A percentile compares a stretch with the other conserved stretches of the same genome.
These are phyloP conservation scores for Rehmannia glutinosa DNA, from an alignment of 257 asterid genomes.

Conservation along the genomic window DNA sequence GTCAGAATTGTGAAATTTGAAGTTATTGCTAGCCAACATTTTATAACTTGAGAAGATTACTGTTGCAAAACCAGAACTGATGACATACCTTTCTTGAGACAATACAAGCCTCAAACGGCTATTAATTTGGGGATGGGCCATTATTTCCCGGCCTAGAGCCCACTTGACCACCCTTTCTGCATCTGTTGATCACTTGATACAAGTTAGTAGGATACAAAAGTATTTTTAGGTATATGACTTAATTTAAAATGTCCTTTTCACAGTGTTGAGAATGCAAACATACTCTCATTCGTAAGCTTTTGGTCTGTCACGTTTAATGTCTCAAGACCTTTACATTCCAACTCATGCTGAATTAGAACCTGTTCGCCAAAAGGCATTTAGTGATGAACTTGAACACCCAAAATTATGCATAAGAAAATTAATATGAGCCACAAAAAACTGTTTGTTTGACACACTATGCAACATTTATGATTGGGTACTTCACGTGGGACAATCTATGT, in stretches of 20 bases:
- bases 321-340: neutral
- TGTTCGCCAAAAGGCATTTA: neutral
- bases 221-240: neutral
- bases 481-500: too few relatives aligned
- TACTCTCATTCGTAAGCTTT: neutral
- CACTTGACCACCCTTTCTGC: constrained; percentile 9
- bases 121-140: neutral
- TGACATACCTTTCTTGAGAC: constrained; percentile 1
- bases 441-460: too few relatives aligned
- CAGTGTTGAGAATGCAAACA: neutral
- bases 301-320: neutral
- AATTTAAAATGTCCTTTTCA: neutral
- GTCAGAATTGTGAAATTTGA: neutral
- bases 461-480: neutral
- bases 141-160: constrained; percentile 10
- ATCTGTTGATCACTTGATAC: neutral
- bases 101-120: neutral
- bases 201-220: neutral
- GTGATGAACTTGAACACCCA: neutral
- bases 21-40: neutral
- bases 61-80: neutral
- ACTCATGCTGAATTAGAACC: neutral
- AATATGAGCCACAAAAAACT: neutral
- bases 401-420: neutral
- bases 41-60: neutral